Base-by-base conservation (phyloP, 2,329 filamentous ascomycete genomes). In the Penicillium sp. region DNA sequence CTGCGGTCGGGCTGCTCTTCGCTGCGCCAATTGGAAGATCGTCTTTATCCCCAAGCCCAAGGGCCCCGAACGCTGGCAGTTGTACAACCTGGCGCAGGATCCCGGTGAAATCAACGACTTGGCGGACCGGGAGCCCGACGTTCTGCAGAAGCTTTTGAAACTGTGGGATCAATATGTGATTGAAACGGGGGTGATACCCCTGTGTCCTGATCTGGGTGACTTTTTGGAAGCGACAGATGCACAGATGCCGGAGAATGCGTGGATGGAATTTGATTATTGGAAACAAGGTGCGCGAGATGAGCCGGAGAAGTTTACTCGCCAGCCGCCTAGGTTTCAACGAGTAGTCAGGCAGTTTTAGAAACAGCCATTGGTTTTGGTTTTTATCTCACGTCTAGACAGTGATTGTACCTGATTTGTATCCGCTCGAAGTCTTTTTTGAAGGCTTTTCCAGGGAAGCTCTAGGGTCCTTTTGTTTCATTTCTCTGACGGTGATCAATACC, bases 191-290 rank as follows among this genome's bases (percentile, higher is more conserved):
- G 78, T 83, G 1, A 70, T 82, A n/a, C 79, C 79, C 26, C 64
- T 83, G 36, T 77, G 76, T 43, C 80, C 78, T 1, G 80, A 79
- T 51, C 62, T 83, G 38, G 80, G 80, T 0, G 67, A 75, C 3
- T 83, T 77, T 68, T 68, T 84, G 45, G 77, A 77, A 48, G 80
- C 79, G 0, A 81, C 77, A 56, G 80, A 84, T 63, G 79, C 76
- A 50, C 80, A 83, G 70, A 83, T 83, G 80, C 77, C 76, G 0
- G 79, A 84, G 62, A 80, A 83, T 58, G 78, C 76, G 5, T 83
- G 79, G 80, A 82, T 83, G 66, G 80, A 83, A 66, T 82, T 81
- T 61, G 79, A 83, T 63, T 83, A 83, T 54, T 84, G 80, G 80
- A 76, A 78, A 50, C 68, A 73, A 3, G 76, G 76, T 0, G 76